Conservation (phyloP, 306 rosid genomes). For the Castanopsis chinensis region DNA sequence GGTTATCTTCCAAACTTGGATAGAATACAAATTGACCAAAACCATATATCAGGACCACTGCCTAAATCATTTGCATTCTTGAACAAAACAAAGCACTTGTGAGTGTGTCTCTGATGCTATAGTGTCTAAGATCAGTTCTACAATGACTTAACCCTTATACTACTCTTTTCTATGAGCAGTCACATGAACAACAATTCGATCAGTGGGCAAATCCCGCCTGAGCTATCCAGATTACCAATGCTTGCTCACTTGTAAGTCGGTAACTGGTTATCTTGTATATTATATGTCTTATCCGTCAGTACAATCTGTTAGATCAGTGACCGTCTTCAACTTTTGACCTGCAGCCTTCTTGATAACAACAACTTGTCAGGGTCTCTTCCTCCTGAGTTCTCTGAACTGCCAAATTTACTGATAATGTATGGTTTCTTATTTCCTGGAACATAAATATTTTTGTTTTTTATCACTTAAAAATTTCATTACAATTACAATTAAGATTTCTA, state of each 20-base stretch:
- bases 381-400: constrained; percentile 46
- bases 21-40: constrained; percentile 73
- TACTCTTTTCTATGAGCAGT: constrained; percentile 50
- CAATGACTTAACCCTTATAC: constrained; percentile 1
- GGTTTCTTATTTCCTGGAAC: constrained; percentile 23
- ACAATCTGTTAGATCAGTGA: neutral
- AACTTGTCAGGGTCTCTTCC: constrained; percentile 88
- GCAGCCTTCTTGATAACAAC: constrained; percentile 97
- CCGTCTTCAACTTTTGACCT: constrained; percentile 20
- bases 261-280: constrained; percentile 1
- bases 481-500: neutral
- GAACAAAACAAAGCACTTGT: constrained; percentile 65
- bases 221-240: constrained; percentile 51
- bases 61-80: constrained; percentile 79
- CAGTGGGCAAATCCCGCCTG: constrained; percentile 75
- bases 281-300: neutral
- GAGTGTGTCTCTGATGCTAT: constrained; percentile 40
- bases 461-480: neutral
- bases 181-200: constrained; percentile 98
- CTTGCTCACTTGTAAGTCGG: constrained; percentile 82
- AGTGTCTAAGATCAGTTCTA: constrained; percentile 4
- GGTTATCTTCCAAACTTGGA: constrained; percentile 64
- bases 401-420: constrained; percentile 49
- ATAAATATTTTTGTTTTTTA: neutral
- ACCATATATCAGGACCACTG: constrained; percentile 62